Base-by-base conservation (phyloP, 23 red algal genomes). In the Gracilaria domingensis region DNA sequence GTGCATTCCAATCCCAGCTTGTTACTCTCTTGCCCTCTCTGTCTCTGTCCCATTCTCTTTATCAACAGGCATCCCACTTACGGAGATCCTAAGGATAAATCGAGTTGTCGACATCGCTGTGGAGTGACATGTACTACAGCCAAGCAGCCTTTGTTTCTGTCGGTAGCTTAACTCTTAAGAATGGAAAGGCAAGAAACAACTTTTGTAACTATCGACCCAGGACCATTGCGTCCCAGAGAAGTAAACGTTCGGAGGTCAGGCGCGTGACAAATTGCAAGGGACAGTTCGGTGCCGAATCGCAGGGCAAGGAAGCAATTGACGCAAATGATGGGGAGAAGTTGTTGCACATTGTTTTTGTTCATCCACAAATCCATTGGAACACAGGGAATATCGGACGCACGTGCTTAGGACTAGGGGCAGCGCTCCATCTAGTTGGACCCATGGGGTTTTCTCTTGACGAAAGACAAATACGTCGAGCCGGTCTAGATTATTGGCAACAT, bases 381-480 rank as follows among this genome's bases (percentile, higher is more conserved):
- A 97, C 95, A 24, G 96, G 96, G 30, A 98, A 96, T 78, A 95
- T 95, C 59, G 96, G 88, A 64, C 91, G 96, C 28, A 96, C 93
- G 5, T 94, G 93, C 75, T 53, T 98, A 51, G 96, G 93, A 51
- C 75, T 98, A 25, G 89, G 93, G 17, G 96, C 93, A 47, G 62
- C 75, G 20, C 71, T 98, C 23, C 96, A 98, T 56, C 71, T 98
- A 4, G 77, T 98, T 35, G 89, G 84, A 54, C 96, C 96, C 75
- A 59, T 98, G 32, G 96, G 93, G 20, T 98, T 98, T 61, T 94
- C 93, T 29, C 60, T 95, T 26, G 90, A 93, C 42, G 96, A 88
- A 40, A 72, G 64, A 38, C 89, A 93, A 55, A 64, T 98, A 9
- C 81, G 93, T 69, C 90, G 96, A 28, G 96, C 96, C 17, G 96